These are phyloP conservation scores for Phialophora tarda DNA, from an alignment of 2,329 filamentous ascomycete species.

Conservation along the genomic window DNA sequence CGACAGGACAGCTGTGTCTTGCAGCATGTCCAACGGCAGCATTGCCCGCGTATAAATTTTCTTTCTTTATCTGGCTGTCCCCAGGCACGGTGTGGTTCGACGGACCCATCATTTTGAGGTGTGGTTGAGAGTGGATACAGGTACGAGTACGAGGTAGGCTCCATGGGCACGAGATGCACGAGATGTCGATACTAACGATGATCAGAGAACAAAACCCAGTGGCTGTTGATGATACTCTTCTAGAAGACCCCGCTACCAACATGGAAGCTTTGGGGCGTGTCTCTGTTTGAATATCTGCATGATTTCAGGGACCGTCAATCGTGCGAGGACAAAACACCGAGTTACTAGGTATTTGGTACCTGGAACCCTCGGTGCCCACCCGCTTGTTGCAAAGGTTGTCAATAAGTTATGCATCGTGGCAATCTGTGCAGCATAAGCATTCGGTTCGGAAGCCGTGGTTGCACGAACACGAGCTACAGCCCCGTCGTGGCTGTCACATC, in stretches of 20 bases:
- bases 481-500: not conserved
- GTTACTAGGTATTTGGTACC: not conserved
- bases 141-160: not conserved
- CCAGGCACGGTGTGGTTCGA: not conserved
- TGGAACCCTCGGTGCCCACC: not conserved
- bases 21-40: not conserved
- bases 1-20: not conserved
- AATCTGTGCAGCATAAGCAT: not conserved
- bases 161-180: not conserved
- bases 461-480: not conserved
- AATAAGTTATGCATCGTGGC: conserved; percentile 3
- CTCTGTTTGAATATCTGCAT: not conserved
- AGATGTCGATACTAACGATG: conserved; percentile 2
- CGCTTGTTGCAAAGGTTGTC: not conserved
- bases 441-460: conserved; percentile 11
- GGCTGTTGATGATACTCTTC: not conserved
- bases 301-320: not conserved
- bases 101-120: not conserved
- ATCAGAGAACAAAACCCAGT: not conserved
- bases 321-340: not conserved
- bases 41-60: not conserved
- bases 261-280: not conserved
- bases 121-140: not conserved
- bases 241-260: not conserved
- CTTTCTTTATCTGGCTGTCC: not conserved